Evolutionary conservation across 768 basidiomycete genomes (phyloP).

Genomic region (Mrakia gelida): DNA sequence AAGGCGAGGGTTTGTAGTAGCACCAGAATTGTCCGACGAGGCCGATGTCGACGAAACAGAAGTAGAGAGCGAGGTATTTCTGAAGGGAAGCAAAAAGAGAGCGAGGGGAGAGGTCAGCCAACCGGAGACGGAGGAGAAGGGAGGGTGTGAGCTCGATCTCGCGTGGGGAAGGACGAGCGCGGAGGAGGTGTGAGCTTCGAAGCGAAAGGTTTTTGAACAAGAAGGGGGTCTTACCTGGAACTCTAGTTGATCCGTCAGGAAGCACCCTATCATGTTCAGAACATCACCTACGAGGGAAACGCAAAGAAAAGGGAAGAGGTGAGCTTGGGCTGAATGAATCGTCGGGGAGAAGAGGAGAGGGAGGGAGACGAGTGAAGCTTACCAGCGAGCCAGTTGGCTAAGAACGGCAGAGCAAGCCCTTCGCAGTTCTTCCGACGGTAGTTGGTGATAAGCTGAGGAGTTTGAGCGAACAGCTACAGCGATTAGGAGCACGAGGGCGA

Average conservation of each 20-base stretch:
- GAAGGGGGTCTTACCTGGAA: constrained; percentile 66
- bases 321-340: constrained; percentile 10
- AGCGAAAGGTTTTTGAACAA: too few relatives aligned
- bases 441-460: constrained; percentile 60
- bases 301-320: too few relatives aligned
- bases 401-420: constrained; percentile 86
- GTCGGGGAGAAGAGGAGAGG: too few relatives aligned
- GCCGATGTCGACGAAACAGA: constrained; percentile 72
- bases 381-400: constrained; percentile 91
- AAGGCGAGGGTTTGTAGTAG: background rate
- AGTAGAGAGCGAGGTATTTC: constrained; percentile 89
- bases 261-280: constrained; percentile 80
- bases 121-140: background rate
- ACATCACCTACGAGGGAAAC: constrained; percentile 63
- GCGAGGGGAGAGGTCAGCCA: constrained; percentile 30
- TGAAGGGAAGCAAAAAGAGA: constrained; percentile 40
- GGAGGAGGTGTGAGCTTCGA: background rate
- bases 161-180: background rate
- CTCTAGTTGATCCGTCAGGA: constrained; percentile 86
- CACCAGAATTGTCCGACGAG: constrained; percentile 50
- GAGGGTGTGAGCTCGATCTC: background rate
- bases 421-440: constrained; percentile 66
- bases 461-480: constrained; percentile 84
- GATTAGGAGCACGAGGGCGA: constrained; percentile 61
- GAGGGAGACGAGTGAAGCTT: constrained; percentile 36